Conservation (phyloP, 768 basidiomycete genomes). For the Pulveroboletus sp. region DNA sequence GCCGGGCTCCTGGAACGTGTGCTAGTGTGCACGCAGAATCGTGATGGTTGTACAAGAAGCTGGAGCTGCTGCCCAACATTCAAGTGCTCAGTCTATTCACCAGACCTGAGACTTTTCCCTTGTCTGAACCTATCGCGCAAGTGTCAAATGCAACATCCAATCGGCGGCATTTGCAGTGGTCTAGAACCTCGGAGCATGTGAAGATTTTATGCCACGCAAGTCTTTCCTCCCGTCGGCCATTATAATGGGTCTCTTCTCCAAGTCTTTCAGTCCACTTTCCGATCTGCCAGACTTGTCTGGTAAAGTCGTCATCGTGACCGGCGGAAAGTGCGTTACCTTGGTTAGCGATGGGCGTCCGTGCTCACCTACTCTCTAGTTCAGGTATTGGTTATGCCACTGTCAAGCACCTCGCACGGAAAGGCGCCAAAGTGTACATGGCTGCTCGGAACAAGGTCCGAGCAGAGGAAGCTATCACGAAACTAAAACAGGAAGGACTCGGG, state of each 20-base stretch:
- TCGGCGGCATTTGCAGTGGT: too few species aligned
- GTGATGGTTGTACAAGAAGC: too few species aligned
- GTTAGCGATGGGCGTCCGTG: too few species aligned
- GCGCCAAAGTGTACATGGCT: conserved; percentile 61
- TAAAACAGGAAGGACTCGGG: conserved; percentile 43
- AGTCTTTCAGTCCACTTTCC: conserved; percentile 32
- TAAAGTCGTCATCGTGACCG: conserved; percentile 54
- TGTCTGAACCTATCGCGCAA: too few species aligned
- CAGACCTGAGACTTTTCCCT: too few species aligned
- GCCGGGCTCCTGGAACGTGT: too few species aligned
- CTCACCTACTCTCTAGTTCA: conserved; percentile 26
- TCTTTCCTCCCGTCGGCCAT: neutral
- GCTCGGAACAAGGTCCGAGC: conserved; percentile 48
- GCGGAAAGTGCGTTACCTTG: conserved; percentile 44
- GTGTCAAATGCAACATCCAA: too few species aligned
- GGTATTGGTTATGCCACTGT: conserved; percentile 54
- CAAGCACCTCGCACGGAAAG: conserved; percentile 47
- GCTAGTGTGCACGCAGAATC: too few species aligned
- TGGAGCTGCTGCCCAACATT: too few species aligned
- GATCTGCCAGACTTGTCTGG: conserved; percentile 36
- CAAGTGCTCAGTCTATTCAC: too few species aligned
- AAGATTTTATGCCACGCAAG: too few species aligned
- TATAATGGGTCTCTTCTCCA: conserved; percentile 27
- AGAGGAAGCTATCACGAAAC: conserved; percentile 43
- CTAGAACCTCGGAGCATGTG: too few species aligned